Evolutionary conservation across 768 basidiomycete species (phyloP), one percentile per base, ranked within the genome.

Genomic region (Podaxis sp.): DNA sequence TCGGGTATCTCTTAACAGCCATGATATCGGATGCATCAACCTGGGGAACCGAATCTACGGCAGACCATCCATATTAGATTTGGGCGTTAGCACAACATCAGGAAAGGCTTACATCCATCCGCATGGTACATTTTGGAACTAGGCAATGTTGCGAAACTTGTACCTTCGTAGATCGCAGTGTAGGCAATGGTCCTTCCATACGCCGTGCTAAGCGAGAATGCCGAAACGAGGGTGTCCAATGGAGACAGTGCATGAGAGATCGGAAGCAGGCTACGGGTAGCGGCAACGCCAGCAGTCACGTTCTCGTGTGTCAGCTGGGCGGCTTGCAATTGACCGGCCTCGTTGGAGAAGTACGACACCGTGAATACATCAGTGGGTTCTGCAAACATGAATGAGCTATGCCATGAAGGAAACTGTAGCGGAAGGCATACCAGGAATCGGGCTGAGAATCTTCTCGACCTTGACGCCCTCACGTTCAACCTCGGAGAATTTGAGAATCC

Each of bases 281-380:
- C 90, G 0, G 93, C 86, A n/a, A 95, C 89, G 37, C 93, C 95
- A 3, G 95, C 92, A 2, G 93, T 96, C 62, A 96, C 70, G 66
- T 94, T 94, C 72, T 90, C 82, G 71, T 94, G 92, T 0, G 92
- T 92, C 36, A 95, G 75, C 63, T 87, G 86, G 7, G 82, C 83
- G 24, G 83, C 88, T 60, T 82, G 83, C 7, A 89, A 70, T 41
- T 80, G 77, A 37, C 88, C 84, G 19, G 79, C 74, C 19, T 80
- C 67, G 1, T 79, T 77, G 66, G 80, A 76, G 66, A 81, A 88
- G 79, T 88, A 91, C 0, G 87, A 81, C 4, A 91, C 80, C 2
- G 88, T 87, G 69, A 88, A 89, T 4, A 90, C 77, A 65, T 91
- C 87, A 55, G 72, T 75, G 2, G 87, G 78, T 50, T 81, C 89